Evolutionary conservation across 352 stramenopile species (phyloP).

Genomic region (Phytophthora tentaculata): DNA sequence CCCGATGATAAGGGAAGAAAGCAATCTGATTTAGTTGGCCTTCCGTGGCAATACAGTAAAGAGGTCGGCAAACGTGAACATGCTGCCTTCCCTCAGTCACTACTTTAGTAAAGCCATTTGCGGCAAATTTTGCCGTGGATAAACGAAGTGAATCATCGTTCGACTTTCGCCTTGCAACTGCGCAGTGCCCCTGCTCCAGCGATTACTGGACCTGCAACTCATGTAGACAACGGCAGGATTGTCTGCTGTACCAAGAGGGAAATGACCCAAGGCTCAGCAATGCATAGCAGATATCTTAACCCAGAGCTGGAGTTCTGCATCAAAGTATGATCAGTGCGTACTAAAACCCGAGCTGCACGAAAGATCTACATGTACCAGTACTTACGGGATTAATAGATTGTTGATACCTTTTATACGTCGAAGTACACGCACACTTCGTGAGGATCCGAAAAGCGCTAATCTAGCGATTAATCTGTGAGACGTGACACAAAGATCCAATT

Average conservation of each 20-base stretch:
- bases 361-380: no score
- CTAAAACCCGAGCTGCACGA: no score
- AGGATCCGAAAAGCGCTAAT: not conserved
- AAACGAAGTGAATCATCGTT: conserved; percentile 23
- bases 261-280: no score
- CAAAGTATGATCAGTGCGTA: no score
- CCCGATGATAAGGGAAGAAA: not conserved
- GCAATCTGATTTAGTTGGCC: conserved; percentile 12
- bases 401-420: not conserved
- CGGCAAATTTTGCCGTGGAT: not conserved
- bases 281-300: no score
- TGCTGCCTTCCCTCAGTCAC: conserved; percentile 6
- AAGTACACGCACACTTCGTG: no score
- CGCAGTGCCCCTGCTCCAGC: not conserved
- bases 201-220: conserved; percentile 4
- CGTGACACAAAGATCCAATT: not conserved
- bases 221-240: not conserved
- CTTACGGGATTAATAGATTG: no score
- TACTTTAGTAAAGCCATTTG: conserved; percentile 3
- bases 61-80: conserved; percentile 2
- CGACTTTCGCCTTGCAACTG: conserved; percentile 10
- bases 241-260: not conserved
- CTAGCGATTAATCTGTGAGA: not conserved
- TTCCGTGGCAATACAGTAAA: not conserved
- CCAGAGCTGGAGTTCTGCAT: no score